Evolutionary conservation across 2,329 filamentous ascomycete species (phyloP).

Genomic region (Metarhizium sp.): DNA sequence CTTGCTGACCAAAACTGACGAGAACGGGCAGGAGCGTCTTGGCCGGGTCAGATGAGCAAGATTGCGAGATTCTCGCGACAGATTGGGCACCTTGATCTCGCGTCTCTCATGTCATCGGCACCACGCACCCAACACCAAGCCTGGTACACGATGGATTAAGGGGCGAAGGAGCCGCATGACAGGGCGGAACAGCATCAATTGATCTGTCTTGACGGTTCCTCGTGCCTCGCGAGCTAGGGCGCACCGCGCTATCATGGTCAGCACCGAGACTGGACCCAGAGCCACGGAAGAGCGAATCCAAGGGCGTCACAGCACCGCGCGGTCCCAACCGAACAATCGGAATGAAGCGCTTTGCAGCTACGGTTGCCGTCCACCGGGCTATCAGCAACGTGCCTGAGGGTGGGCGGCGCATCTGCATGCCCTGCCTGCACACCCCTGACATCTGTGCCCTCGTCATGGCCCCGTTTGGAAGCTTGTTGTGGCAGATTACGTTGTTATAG

Average conservation of each 20-base stretch:
- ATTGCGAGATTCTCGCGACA: not conserved
- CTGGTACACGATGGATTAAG: too few relatives aligned
- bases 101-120: not conserved
- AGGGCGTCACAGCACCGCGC: not conserved
- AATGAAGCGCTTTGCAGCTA: not conserved
- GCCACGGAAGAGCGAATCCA: not conserved
- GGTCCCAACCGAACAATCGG: not conserved
- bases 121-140: not conserved
- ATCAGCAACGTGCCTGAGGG: not conserved
- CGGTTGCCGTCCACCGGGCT: not conserved
- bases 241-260: not conserved
- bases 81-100: too few relatives aligned
- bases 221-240: not conserved
- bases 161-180: not conserved
- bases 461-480: conserved; percentile 6
- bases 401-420: not conserved
- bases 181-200: not conserved
- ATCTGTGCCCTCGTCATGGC: not conserved
- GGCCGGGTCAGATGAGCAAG: not conserved
- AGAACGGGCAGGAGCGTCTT: not conserved
- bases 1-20: not conserved
- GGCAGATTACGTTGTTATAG: conserved; percentile 20
- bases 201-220: not conserved
- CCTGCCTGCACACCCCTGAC: not conserved
- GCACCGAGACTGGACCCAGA: not conserved